These are phyloP conservation scores for Salvia miltiorrhiza DNA, from an alignment of 257 asterid genomes.

Conservation along the genomic window DNA sequence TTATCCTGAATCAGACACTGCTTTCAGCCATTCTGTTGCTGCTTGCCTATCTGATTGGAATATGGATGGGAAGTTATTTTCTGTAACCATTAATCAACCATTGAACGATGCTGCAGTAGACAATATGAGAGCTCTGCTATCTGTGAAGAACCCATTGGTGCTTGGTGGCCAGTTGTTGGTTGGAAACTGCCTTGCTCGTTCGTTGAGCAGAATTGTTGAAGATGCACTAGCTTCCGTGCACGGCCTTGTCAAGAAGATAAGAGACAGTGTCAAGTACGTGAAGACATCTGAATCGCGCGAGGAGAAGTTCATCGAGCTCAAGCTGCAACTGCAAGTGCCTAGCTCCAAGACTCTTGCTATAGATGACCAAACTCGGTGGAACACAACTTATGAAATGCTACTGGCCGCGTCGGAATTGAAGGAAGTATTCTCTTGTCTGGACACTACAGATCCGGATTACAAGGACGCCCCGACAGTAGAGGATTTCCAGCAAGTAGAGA, in stretches of 20 bases:
- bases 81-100: slow-evolving; percentile 68
- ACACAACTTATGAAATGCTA: slow-evolving; percentile 89
- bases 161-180: slow-evolving; percentile 82
- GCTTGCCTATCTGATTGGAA: slow-evolving; percentile 91
- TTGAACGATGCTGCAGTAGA: slow-evolving; percentile 55
- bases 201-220: slow-evolving; percentile 62
- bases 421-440: slow-evolving; percentile 88
- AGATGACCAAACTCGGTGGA: slow-evolving; percentile 83
- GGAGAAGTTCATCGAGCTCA: slow-evolving; percentile 80
- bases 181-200: slow-evolving; percentile 77
- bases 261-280: slow-evolving; percentile 87
- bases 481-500: slow-evolving; percentile 83
- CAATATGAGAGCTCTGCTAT: slow-evolving; percentile 70
- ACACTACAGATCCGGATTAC: slow-evolving; percentile 74
- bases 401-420: slow-evolving; percentile 73
- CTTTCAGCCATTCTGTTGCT: slow-evolving; percentile 87
- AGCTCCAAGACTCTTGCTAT: slow-evolving; percentile 63
- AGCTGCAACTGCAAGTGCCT: slow-evolving; percentile 88
- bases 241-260: slow-evolving; percentile 60
- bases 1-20: slow-evolving; percentile 75
- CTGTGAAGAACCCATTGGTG: slow-evolving; percentile 76
- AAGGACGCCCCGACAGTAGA: slow-evolving; percentile 51
- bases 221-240: slow-evolving; percentile 50
- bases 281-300: slow-evolving; percentile 78
- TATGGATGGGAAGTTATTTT: slow-evolving; percentile 79